These are phyloP conservation scores for Primulina huaijiensis DNA, from an alignment of 257 asterid genomes.

Conservation along the genomic window DNA sequence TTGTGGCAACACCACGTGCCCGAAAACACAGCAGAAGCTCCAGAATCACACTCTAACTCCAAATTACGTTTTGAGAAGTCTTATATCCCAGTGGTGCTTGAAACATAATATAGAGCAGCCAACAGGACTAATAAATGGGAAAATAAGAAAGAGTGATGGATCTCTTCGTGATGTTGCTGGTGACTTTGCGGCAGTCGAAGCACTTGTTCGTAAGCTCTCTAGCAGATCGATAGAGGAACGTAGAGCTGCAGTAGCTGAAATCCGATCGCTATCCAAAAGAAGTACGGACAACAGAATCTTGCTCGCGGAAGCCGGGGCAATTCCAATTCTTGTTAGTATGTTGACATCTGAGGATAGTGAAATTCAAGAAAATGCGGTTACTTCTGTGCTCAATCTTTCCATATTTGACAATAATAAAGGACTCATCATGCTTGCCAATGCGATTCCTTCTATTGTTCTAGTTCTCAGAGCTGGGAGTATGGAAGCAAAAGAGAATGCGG, in stretches of 20 bases:
- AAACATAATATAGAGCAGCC: slow-evolving; percentile 67
- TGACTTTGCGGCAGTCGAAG: slow-evolving; percentile 61
- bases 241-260: slow-evolving; percentile 73
- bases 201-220: slow-evolving; percentile 67
- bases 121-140: slow-evolving; percentile 48
- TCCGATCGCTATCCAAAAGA: slow-evolving; percentile 76
- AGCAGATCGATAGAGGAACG: slow-evolving; percentile 57
- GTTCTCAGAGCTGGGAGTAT: slow-evolving; percentile 84
- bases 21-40: slow-evolving; percentile 92
- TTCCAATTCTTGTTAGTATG: slow-evolving; percentile 66
- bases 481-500: slow-evolving; percentile 91
- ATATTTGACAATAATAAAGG: slow-evolving; percentile 74
- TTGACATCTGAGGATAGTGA: slow-evolving; percentile 61
- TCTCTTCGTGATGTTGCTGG: slow-evolving; percentile 74
- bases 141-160: slow-evolving; percentile 71
- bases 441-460: slow-evolving; percentile 83
- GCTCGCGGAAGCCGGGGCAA: slow-evolving; percentile 91
- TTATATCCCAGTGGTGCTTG: slow-evolving; percentile 79
- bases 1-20: slow-evolving; percentile 88
- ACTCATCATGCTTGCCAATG: slow-evolving; percentile 83
- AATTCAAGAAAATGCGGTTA: slow-evolving; percentile 83
- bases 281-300: slow-evolving; percentile 87
- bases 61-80: slow-evolving; percentile 69
- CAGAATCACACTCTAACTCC: slow-evolving; percentile 77
- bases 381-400: slow-evolving; percentile 80